Conservation (phyloP, 2,329 filamentous ascomycete genomes). For the Sphaerulina populicola region DNA sequence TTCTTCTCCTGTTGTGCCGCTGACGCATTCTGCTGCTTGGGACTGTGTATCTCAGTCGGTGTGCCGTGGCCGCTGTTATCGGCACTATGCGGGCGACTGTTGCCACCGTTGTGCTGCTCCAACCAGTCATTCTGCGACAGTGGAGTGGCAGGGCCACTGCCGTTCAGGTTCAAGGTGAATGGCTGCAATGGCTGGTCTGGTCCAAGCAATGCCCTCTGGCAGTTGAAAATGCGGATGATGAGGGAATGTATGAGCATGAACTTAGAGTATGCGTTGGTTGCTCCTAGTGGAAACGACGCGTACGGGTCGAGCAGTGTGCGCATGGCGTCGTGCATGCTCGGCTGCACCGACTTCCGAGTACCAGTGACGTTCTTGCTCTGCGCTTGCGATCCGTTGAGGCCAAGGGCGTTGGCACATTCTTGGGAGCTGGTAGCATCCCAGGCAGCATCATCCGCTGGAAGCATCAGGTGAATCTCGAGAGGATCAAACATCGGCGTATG, state of each 20-base stretch:
- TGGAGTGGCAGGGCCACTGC: conserved; percentile 49
- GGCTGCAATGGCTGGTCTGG: conserved; percentile 23
- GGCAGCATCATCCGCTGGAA: conserved; percentile 63
- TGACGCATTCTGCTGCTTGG: conserved; percentile 38
- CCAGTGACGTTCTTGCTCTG: conserved; percentile 55
- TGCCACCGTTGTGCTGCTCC: conserved; percentile 34
- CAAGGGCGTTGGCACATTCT: conserved; percentile 58
- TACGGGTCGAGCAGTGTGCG: conserved; percentile 52
- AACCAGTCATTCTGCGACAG: conserved; percentile 54
- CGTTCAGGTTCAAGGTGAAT: conserved; percentile 26
- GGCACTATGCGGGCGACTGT: conserved; percentile 21
- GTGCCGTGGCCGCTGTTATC: conserved; percentile 37
- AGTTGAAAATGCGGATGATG: conserved; percentile 53
- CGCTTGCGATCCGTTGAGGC: conserved; percentile 51
- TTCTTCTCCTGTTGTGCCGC: conserved; percentile 44
- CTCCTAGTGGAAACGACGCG: conserved; percentile 53
- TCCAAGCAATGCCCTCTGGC: conserved; percentile 37
- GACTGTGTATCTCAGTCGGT: conserved; percentile 34
- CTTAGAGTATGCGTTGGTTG: conserved; percentile 64
- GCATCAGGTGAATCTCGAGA: conserved; percentile 57
- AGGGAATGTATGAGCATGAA: conserved; percentile 65
- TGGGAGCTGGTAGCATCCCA: conserved; percentile 57
- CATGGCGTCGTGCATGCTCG: conserved; percentile 55
- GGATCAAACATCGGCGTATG: conserved; percentile 53
- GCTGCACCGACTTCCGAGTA: conserved; percentile 56